phyloP scores from a whole-genome alignment of 192 early-diverging fungal species.

The Backusella tarrabulga region DNA sequence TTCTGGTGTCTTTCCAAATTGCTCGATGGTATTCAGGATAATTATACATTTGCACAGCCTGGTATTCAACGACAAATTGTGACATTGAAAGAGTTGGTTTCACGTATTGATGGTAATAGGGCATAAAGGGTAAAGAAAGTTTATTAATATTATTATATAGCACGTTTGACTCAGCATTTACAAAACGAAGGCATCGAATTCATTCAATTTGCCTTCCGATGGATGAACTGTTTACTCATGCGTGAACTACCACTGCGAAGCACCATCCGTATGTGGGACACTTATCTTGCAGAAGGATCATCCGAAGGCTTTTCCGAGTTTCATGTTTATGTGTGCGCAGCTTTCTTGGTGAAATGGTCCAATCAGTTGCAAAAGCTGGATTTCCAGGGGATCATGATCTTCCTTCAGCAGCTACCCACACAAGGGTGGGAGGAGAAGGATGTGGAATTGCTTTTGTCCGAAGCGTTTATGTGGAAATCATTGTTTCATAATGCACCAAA shows the following conservation, averaged over 20 bases:
- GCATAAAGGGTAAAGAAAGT: not conserved
- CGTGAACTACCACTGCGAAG: conserved; percentile 85
- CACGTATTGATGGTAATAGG: conserved; percentile 84
- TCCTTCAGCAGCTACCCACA: conserved; percentile 89
- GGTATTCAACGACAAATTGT: conserved; percentile 92
- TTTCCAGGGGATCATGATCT: conserved; percentile 92
- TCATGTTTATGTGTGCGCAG: conserved; percentile 98
- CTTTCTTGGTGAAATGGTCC: conserved; percentile 97
- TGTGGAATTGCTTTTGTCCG: conserved; percentile 89
- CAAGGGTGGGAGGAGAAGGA: conserved; percentile 86
- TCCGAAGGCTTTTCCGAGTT: conserved; percentile 90
- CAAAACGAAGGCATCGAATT: conserved; percentile 90
- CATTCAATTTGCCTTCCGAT: conserved; percentile 98
- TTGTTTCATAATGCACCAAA: conserved; percentile 91
- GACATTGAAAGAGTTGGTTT: conserved; percentile 87
- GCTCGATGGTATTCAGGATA: conserved; percentile 98
- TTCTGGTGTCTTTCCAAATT: conserved; percentile 98
- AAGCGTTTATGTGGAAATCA: conserved; percentile 97
- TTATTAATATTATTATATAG: conserved; percentile 30
- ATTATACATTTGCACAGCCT: conserved; percentile 96
- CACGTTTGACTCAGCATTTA: conserved; percentile 78
- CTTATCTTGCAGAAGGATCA: conserved; percentile 87
- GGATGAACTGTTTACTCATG: conserved; percentile 99
- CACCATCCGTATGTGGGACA: conserved; percentile 99
- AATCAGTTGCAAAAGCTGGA: conserved; percentile 82